Conservation (phyloP, 31 red algal genomes). For the Odonthalia washingtoniensis region DNA sequence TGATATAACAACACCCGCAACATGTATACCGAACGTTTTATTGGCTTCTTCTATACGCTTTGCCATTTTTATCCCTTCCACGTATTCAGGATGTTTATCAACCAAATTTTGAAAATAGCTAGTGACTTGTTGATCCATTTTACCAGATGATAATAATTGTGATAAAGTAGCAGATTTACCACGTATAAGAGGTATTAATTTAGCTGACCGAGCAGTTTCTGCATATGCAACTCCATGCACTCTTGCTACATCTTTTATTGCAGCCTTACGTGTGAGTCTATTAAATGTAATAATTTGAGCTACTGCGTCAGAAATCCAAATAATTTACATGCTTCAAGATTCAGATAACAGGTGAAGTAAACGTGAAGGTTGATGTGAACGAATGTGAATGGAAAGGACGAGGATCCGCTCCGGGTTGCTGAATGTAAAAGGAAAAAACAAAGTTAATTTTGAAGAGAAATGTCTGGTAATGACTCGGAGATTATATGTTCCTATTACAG, state of each 20-base stretch:
- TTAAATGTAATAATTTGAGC: too few species aligned
- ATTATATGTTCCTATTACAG: too few species aligned
- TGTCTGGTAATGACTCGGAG: too few species aligned
- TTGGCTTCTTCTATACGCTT: conserved; percentile 73
- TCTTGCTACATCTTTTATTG: conserved; percentile 91
- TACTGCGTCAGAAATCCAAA: too few species aligned
- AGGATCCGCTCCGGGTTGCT: too few species aligned
- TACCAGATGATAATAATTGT: conserved; percentile 59
- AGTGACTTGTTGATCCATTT: conserved; percentile 63
- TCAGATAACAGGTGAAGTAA: too few species aligned
- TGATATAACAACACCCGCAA: conserved; percentile 77
- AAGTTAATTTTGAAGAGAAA: too few species aligned
- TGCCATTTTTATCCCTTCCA: conserved; percentile 73
- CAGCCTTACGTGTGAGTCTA: conserved; percentile 91
- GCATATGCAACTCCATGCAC: conserved; percentile 81
- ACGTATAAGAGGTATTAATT: conserved; percentile 93
- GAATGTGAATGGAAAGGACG: too few species aligned
- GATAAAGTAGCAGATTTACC: too few species aligned
- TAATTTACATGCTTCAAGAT: too few species aligned
- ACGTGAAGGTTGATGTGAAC: conserved; percentile 66
- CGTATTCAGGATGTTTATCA: conserved; percentile 59
- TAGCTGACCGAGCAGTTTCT: conserved; percentile 86
- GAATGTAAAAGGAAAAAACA: too few species aligned
- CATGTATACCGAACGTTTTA: conserved; percentile 68
- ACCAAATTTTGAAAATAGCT: conserved; percentile 72